Evolutionary conservation across 495 filamentous ascomycete genomes (phyloP).

Genomic region (Aspergillus ellipticus): DNA sequence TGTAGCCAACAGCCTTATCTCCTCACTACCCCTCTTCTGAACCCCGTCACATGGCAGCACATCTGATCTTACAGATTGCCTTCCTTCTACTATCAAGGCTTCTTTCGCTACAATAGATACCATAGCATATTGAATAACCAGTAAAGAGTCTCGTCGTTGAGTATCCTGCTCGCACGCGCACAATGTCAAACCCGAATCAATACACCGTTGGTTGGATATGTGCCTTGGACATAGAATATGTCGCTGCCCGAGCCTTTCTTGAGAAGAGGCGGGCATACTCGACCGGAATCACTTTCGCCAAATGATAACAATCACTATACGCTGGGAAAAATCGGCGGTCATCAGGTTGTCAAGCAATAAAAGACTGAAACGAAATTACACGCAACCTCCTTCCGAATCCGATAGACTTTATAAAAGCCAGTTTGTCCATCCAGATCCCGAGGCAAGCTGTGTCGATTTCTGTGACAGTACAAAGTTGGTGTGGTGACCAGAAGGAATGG

Average conservation of each 20-base stretch:
- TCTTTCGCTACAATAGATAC: no score
- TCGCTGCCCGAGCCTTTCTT: conserved; percentile 13
- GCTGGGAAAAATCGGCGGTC: conserved; percentile 9
- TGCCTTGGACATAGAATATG: conserved; percentile 13
- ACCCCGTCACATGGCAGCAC: no score
- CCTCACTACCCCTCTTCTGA: no score
- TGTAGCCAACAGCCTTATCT: no score
- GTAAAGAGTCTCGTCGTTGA: no score
- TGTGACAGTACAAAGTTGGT: conserved; percentile 1
- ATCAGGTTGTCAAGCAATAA: conserved; percentile 8
- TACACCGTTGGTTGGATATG: conserved; percentile 15
- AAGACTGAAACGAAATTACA: neutral
- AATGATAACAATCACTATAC: conserved; percentile 17
- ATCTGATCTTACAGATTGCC: no score
- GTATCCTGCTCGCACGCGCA: neutral
- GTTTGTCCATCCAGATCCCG: neutral
- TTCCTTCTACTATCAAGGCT: no score
- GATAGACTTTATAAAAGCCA: neutral
- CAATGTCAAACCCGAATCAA: conserved; percentile 6
- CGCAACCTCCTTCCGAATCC: neutral
- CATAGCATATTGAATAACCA: no score
- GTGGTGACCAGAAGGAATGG: neutral
- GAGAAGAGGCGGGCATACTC: conserved; percentile 8
- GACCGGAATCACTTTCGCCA: conserved; percentile 2
- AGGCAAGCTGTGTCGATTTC: neutral